phyloP scores from a whole-genome alignment of 192 early-diverging fungal genomes.

The Lobosporangium transversale region DNA sequence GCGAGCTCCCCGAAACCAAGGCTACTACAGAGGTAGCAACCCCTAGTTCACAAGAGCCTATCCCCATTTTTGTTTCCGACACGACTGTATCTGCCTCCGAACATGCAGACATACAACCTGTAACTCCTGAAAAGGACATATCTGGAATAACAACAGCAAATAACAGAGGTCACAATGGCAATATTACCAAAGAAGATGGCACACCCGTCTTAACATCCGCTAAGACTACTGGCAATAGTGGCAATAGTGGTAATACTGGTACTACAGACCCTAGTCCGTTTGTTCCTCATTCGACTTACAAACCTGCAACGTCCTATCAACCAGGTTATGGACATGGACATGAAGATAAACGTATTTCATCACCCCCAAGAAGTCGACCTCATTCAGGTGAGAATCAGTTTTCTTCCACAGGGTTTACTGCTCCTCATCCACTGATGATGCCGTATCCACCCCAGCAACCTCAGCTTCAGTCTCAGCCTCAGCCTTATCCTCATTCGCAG shows the following conservation, averaged over 20 bases:
- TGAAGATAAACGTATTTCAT: background rate
- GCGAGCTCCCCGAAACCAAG: background rate
- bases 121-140: background rate
- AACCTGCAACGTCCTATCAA: constrained; percentile 29
- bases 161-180: background rate
- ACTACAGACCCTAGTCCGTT: constrained; percentile 26
- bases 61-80: constrained; percentile 18
- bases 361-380: constrained; percentile 18
- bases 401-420: background rate
- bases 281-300: constrained; percentile 34
- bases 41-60: constrained; percentile 4
- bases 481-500: no score
- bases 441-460: constrained; percentile 15
- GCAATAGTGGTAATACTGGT: background rate
- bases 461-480: constrained; percentile 13
- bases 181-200: background rate
- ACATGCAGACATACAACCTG: background rate
- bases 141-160: background rate
- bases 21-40: background rate
- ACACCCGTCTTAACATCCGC: background rate
- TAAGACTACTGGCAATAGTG: background rate
- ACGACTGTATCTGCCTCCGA: background rate
- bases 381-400: constrained; percentile 14
- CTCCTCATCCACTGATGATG: constrained; percentile 46
- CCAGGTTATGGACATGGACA: constrained; percentile 5